phyloP scores from a whole-genome alignment of 73 alveolate genomes.

The Uronychia binucleata region DNA sequence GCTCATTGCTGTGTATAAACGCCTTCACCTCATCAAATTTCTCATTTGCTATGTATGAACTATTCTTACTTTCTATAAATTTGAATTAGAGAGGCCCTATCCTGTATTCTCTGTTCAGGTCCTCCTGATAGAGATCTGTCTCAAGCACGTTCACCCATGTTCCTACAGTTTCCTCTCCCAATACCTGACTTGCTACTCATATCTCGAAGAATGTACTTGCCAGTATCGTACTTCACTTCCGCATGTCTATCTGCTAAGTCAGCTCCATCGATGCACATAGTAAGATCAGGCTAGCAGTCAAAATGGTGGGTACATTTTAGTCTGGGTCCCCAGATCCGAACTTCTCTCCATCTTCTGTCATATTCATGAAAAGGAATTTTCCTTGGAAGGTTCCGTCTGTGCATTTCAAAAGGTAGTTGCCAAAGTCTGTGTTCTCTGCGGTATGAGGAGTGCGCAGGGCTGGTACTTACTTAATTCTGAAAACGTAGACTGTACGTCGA shows the following conservation, averaged over 20 bases:
- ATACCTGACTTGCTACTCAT: slow-evolving; percentile 21
- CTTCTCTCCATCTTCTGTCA: slow-evolving; percentile 68
- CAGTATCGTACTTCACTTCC: slow-evolving; percentile 38
- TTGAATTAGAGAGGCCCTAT: slow-evolving; percentile 35
- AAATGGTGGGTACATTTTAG: not conserved
- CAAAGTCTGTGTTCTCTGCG: slow-evolving; percentile 21
- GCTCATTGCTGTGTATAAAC: slow-evolving; percentile 13
- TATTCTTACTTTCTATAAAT: slow-evolving; percentile 27
- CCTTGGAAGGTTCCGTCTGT: slow-evolving; percentile 74
- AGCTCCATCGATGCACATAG: slow-evolving; percentile 65
- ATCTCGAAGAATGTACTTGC: slow-evolving; percentile 56
- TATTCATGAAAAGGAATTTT: slow-evolving; percentile 65
- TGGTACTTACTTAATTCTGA: no score
- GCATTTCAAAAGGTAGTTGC: slow-evolving; percentile 62
- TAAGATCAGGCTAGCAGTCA: slow-evolving; percentile 24
- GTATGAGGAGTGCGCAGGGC: no score
- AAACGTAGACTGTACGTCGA: no score
- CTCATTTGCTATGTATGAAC: slow-evolving; percentile 3
- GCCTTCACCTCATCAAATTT: slow-evolving; percentile 39
- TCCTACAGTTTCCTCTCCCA: slow-evolving; percentile 48
- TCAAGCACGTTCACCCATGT: slow-evolving; percentile 67
- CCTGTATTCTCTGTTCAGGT: slow-evolving; percentile 41
- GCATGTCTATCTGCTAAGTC: slow-evolving; percentile 64
- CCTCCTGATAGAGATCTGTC: slow-evolving; percentile 34
- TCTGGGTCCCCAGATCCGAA: slow-evolving; percentile 77